Percentiles rank a stretch among this genome's conserved stretches.
Evolutionary conservation across 305 asterid genomes (phyloP).

Genomic region (Withania somnifera): DNA sequence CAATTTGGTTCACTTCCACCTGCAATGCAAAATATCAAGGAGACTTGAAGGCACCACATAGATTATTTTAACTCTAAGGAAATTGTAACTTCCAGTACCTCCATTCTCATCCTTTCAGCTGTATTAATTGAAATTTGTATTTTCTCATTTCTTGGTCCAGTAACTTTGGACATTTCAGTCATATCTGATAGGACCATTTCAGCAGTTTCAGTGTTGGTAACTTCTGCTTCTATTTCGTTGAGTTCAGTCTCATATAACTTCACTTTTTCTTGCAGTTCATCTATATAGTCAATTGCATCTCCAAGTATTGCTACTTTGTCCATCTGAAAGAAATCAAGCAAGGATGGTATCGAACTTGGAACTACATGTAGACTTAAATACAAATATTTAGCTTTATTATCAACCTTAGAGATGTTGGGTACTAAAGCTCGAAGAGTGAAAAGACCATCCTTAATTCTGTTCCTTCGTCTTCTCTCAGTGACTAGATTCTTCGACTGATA

Average conservation of each 20-base stretch:
- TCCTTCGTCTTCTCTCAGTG: slow-evolving; percentile 76
- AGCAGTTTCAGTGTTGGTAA: slow-evolving; percentile 4
- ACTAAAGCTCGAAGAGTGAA: slow-evolving; percentile 69
- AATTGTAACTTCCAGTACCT: not conserved
- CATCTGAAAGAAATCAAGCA: slow-evolving; percentile 36
- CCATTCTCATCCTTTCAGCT: not conserved
- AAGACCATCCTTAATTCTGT: slow-evolving; percentile 59
- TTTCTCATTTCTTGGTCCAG: not conserved
- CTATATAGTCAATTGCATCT: slow-evolving; percentile 63
- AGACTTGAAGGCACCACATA: not conserved
- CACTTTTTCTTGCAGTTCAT: slow-evolving; percentile 33
- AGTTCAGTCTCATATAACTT: slow-evolving; percentile 34
- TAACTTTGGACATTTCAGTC: not conserved
- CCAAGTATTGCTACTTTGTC: slow-evolving; percentile 44
- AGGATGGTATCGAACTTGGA: not conserved
- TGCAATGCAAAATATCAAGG: slow-evolving; percentile 1
- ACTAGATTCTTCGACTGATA: slow-evolving; percentile 66
- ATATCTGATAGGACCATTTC: slow-evolving; percentile 13
- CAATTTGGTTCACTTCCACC: slow-evolving; percentile 54
- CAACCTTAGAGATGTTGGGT: slow-evolving; percentile 80
- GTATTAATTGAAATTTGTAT: not conserved
- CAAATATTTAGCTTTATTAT: not conserved
- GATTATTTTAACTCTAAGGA: not conserved
- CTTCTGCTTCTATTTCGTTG: slow-evolving; percentile 25
- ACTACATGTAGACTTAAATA: not conserved